Evolutionary conservation across 2,329 filamentous ascomycete species (phyloP).

Genomic region (Fusarium tuaranense): DNA sequence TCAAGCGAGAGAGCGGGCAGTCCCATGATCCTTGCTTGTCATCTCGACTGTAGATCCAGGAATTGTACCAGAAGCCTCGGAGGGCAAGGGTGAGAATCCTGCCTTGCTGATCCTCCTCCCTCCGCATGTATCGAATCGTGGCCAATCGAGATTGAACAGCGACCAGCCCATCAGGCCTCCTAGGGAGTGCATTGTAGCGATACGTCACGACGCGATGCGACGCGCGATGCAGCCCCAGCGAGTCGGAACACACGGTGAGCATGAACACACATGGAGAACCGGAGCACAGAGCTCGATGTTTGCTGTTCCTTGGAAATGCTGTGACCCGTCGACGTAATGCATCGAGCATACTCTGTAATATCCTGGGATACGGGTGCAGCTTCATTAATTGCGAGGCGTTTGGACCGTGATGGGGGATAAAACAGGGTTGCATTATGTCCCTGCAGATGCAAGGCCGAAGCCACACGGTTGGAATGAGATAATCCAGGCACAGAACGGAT

Average conservation of each 20-base stretch:
- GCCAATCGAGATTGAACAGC: constrained; percentile 30
- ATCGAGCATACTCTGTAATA: constrained; percentile 8
- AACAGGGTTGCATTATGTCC: constrained; percentile 34
- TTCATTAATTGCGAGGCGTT: constrained; percentile 26
- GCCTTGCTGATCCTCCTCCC: constrained; percentile 22
- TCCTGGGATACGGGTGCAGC: constrained; percentile 1
- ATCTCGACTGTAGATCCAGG: constrained; percentile 39
- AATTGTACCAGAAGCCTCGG: constrained; percentile 35
- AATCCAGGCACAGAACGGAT: constrained; percentile 29
- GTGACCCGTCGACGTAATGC: constrained; percentile 21
- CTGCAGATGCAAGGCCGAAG: constrained; percentile 26
- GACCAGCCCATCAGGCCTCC: neutral
- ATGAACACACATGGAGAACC: constrained; percentile 9
- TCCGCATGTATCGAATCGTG: constrained; percentile 27
- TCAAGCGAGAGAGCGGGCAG: constrained; percentile 29
- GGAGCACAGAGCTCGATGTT: neutral
- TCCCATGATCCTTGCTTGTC: constrained; percentile 36
- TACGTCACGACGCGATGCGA: constrained; percentile 28
- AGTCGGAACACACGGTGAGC: constrained; percentile 11
- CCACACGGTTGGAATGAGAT: constrained; percentile 8
- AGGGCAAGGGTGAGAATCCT: constrained; percentile 29
- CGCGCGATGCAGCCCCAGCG: constrained; percentile 1
- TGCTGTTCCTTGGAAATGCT: constrained; percentile 32
- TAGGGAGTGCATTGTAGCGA: constrained; percentile 10
- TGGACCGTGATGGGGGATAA: constrained; percentile 9